Base-by-base conservation (phyloP, 768 basidiomycete genomes). In the Lactarius quietus region DNA sequence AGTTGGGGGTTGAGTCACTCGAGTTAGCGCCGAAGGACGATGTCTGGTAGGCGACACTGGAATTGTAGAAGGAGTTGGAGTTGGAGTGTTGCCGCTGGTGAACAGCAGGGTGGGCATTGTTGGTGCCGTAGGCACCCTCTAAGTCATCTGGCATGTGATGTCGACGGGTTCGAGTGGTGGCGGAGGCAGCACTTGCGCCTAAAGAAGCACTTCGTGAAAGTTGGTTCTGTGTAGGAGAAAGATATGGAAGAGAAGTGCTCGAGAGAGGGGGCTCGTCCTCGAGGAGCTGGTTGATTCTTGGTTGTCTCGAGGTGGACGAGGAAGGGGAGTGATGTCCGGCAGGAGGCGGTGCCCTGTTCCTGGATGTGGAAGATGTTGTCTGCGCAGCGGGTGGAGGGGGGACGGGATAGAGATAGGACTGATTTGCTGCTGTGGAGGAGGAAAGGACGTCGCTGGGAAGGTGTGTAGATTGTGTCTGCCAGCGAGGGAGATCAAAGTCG, bases 121-220 rank as follows among this genome's bases (percentile, higher is more conserved):
- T 78, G 58, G 76, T 74, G 75, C 75, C 74, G 70, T 80, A 79
- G 64, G 81, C 80, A 65, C 80, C 78, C 65, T 90, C 88, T 51
- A 89, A 76, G 78, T 89, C 88, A 68, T 89, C 88, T 63, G 82
- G 83, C 67, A 86, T 81, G 74, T 87, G 88, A 72, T 86, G 88
- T 70, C 87, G 85, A 68, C 87, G 83, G 36, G 76, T 72, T 67
- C 86, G 82, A 64, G 83, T 74, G 56, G 83, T 74, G 62, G 61
- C 52, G 26, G 79, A 68, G 75, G 69, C 71, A 72, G 72, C 72
- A 54, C 76, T 76, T 59, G 81, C 76, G 51, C 78, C 79, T 48
- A 90, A 73, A 54, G 90, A 92, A 59, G 86, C 78, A 75, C 88
- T 90, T 69, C 89, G 83, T 20, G 86, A 77, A 62, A 90, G 78